These are phyloP conservation scores for Brasilioporus rufonigricans DNA, from an alignment of 768 basidiomycete genomes.

Conservation along the genomic window DNA sequence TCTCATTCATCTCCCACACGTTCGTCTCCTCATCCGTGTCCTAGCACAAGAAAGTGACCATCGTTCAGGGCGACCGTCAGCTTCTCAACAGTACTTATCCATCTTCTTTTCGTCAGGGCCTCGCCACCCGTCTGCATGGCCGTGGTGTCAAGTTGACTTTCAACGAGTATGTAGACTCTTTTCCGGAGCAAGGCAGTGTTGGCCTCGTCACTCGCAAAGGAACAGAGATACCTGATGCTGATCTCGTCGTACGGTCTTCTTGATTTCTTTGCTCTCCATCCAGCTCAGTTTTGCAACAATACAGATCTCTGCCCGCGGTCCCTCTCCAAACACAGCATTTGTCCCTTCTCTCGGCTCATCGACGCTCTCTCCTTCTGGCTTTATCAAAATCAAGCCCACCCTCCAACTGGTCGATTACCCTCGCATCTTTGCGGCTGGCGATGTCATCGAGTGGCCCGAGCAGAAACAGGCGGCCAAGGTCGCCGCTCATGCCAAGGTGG, in stretches of 20 bases:
- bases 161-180: conserved; percentile 49
- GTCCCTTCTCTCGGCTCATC: conserved; percentile 43
- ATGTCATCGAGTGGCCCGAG: conserved; percentile 61
- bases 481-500: conserved; percentile 40
- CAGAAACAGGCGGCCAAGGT: conserved; percentile 59
- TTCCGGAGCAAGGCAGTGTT: conserved; percentile 36
- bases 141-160: conserved; percentile 52
- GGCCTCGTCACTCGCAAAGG: conserved; percentile 52
- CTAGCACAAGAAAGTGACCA: conserved; percentile 47
- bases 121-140: conserved; percentile 39
- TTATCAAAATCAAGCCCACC: conserved; percentile 54
- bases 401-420: conserved; percentile 52
- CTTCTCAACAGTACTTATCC: conserved; percentile 60
- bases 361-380: conserved; percentile 35
- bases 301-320: conserved; percentile 31
- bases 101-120: conserved; percentile 46
- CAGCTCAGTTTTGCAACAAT: conserved; percentile 1
- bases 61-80: conserved; percentile 54
- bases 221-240: conserved; percentile 44
- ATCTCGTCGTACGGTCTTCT: conserved; percentile 51
- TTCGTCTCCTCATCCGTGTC: conserved; percentile 7
- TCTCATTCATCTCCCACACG: not conserved
- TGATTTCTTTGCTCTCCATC: not conserved
- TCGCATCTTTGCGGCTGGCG: conserved; percentile 63
- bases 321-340: conserved; percentile 54